Base-by-base conservation (phyloP, 2,329 filamentous ascomycete species). In the Seiridium cupressi region DNA sequence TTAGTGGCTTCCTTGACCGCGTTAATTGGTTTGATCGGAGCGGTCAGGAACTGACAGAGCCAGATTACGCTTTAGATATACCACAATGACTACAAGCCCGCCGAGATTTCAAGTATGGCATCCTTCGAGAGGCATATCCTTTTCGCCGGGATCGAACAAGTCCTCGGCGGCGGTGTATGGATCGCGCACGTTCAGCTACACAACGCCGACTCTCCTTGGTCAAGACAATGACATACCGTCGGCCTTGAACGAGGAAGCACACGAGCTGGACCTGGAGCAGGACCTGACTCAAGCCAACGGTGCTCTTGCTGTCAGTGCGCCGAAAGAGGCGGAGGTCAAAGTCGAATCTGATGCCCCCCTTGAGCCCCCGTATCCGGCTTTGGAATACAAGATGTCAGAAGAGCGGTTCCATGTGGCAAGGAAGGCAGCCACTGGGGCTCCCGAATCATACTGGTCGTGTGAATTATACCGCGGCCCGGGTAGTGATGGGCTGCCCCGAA, bases 361-460 rank as follows among this genome's bases (percentile, higher is more conserved):
- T 66, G 36, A 72, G 13, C 42, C 32, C 4, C 60, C 60, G n/a
- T 57, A 57, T 34, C 57, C 60, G 10, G 57, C 55, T 10, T 54
- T 40, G 48, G 69, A 77, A 0, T 86, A 76, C 69, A 79, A 81
- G 60, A 81, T 86, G 49, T 72, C 76, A 1, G 69, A 76, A 36
- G 72, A 80, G 3, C 61, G 76, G 26, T 85, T 85, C 62, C 69
- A 74, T 4, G 74, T 76, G 1, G 86, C 86, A 1, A 81, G 78
- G 61, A 69, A 74, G 4, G 81, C 83, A 1, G 65, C 73, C 0
- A 64, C 73, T 4, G 83, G 77, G 8, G 76, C 78, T 0, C 68
- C 74, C 1, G 74, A 74, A 53, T 88, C 86, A 0, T 91, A 80
- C 70, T 95, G 90, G 90, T 86, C 83, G 1, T 85, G 93, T 71